These are phyloP conservation scores for Apiotrichum siamense DNA, from an alignment of 1,284 basidiomycete species.

Conservation along the genomic window DNA sequence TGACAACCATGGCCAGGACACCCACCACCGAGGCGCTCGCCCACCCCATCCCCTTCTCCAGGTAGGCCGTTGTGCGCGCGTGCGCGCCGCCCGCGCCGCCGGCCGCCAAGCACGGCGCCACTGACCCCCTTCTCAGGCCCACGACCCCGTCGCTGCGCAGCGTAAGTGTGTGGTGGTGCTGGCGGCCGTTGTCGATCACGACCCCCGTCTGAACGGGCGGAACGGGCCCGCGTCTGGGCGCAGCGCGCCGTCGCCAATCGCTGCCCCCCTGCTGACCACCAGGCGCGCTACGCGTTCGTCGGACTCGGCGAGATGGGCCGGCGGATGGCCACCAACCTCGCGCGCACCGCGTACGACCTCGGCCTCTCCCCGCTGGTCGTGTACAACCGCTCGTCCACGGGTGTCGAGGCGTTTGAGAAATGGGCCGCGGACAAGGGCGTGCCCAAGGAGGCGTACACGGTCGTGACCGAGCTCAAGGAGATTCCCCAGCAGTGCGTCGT, in stretches of 20 bases:
- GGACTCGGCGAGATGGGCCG: conserved; percentile 48
- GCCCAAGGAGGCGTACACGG: conserved; percentile 27
- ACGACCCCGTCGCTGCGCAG: neutral
- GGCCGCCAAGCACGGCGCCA: too few relatives aligned
- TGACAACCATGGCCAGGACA: neutral
- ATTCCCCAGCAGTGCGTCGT: conserved; percentile 40
- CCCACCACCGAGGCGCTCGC: neutral
- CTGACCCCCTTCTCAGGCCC: neutral
- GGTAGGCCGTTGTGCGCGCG: conserved; percentile 25
- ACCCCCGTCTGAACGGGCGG: too few relatives aligned
- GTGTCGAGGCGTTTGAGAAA: conserved; percentile 34
- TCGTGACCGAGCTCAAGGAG: conserved; percentile 35
- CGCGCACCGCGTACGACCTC: conserved; percentile 20
- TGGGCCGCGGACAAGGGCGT: conserved; percentile 30
- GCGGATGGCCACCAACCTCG: conserved; percentile 45
- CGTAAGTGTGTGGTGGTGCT: neutral
- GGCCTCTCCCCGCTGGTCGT: conserved; percentile 43
- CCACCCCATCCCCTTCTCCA: conserved; percentile 42
- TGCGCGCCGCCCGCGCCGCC: too few relatives aligned
- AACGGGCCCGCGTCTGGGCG: too few relatives aligned
- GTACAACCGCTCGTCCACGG: conserved; percentile 41
- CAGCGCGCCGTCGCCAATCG: neutral
- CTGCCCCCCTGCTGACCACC: neutral
- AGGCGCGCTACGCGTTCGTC: conserved; percentile 40
- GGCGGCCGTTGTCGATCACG: too few relatives aligned